Evolutionary conservation across 2,329 filamentous ascomycete genomes (phyloP).

Genomic region (Calycina herbarum): DNA sequence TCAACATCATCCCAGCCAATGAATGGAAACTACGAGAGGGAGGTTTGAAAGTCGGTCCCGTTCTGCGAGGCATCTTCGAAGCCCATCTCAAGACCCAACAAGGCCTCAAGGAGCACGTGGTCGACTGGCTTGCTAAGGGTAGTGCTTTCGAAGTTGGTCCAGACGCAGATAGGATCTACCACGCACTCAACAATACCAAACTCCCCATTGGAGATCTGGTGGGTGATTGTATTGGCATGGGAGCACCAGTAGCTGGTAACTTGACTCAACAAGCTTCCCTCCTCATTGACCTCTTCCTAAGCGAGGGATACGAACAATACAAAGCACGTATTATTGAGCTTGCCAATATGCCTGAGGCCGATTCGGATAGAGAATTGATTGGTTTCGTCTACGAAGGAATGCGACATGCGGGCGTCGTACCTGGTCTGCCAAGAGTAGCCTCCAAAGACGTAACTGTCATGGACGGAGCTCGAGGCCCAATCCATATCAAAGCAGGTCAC

Average conservation of each 20-base stretch:
- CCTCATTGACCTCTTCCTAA: conserved; percentile 54
- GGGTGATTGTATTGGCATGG: conserved; percentile 51
- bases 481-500: conserved; percentile 47
- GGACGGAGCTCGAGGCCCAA: conserved; percentile 48
- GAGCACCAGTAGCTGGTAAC: conserved; percentile 50
- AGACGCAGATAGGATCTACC: conserved; percentile 52
- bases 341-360: conserved; percentile 44
- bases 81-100: conserved; percentile 47
- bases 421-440: conserved; percentile 52
- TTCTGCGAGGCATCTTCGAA: conserved; percentile 44
- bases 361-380: conserved; percentile 48
- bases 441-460: conserved; percentile 43
- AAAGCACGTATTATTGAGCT: conserved; percentile 52
- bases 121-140: conserved; percentile 50
- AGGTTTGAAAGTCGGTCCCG: conserved; percentile 42
- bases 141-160: conserved; percentile 49
- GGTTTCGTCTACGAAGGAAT: conserved; percentile 57
- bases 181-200: conserved; percentile 47
- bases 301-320: conserved; percentile 49
- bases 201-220: conserved; percentile 49
- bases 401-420: conserved; percentile 52
- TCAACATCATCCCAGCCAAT: conserved; percentile 51
- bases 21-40: conserved; percentile 51
- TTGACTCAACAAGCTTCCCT: conserved; percentile 54
- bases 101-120: conserved; percentile 43